A percentile compares a stretch with the other conserved stretches of the same genome.
These are phyloP conservation scores for Phytophthora uliginosa DNA, from an alignment of 352 stramenopile genomes.

Conservation along the genomic window DNA sequence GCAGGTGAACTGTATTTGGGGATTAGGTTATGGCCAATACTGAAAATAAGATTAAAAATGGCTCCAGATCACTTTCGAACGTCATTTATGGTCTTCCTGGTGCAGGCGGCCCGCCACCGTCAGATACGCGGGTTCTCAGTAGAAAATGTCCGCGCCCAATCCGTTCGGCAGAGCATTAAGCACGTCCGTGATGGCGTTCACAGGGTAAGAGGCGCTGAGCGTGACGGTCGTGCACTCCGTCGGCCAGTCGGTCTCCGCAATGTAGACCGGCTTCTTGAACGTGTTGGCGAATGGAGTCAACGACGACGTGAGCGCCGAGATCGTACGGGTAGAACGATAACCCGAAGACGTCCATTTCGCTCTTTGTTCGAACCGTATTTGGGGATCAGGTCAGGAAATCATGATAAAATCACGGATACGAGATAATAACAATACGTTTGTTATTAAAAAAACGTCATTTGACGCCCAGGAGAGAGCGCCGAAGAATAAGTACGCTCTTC, in stretches of 20 bases:
- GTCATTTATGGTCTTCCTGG: neutral
- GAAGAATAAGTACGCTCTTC: too few species aligned
- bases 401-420: too few species aligned
- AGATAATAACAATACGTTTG: too few species aligned
- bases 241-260: constrained; percentile 47
- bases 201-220: constrained; percentile 30
- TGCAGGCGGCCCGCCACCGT: constrained; percentile 21
- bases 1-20: neutral
- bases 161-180: constrained; percentile 23
- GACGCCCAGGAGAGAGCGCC: too few species aligned
- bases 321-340: constrained; percentile 53
- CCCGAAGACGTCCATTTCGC: constrained; percentile 42
- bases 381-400: too few species aligned
- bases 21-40: constrained; percentile 8
- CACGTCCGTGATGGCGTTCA: constrained; percentile 33
- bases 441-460: too few species aligned
- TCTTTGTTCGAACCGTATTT: too few species aligned
- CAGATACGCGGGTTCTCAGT: constrained; percentile 45
- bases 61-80: neutral
- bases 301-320: constrained; percentile 36
- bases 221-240: constrained; percentile 32
- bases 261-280: constrained; percentile 43
- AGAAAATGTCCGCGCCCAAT: constrained; percentile 41
- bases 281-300: constrained; percentile 35
- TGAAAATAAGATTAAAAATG: constrained; percentile 7